Base-by-base conservation (phyloP, 2,329 filamentous ascomycete species). In the Blastomyces silverae region DNA sequence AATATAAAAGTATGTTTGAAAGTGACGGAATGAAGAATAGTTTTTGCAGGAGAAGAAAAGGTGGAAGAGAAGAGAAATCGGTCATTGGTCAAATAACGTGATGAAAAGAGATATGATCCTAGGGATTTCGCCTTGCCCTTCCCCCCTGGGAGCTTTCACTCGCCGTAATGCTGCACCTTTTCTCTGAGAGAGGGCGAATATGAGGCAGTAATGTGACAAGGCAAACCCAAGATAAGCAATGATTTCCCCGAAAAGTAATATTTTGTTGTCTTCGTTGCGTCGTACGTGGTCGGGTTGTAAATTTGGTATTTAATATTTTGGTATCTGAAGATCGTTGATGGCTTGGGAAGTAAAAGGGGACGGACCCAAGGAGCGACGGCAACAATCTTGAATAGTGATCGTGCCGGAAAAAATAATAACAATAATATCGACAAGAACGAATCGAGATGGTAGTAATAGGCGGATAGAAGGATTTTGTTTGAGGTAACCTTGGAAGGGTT, bases 141-240 rank as follows among this genome's bases (percentile, higher is more conserved):
- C 6, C 5, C 4, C 31, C 53, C 28, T 20, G n/a, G 48, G 48
- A 28, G 22, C 4, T 28, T 53, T 53, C 11, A 15, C 31, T 31
- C 50, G 22, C 13, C 5, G 25, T 28, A 13, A 20, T 50, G 31
- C 25, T 53, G 25, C 50, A 53, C 83, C 85, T 68, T 31, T 13
- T 37, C 34, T 37, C n/a, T 6, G 17, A 20, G 50, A 46, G 17
- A 37, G 57, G n/a, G 22, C 10, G n/a, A 42, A 28, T 53, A n/a
- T 48, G 31, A 55, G 15, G 48, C 3, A 28, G 44, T 28, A 34
- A 63, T 20, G 6, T 20, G 42, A 20, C 42, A 44, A 44, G 42
- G 42, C 42, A 72, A 53, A 17, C 73, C 73, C 74, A 70, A 74
- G 75, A 74, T 77, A 77, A 77, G 75, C 74, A 77, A 76, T 52